phyloP scores from a whole-genome alignment of 345 rosid species.

The Populus deltoides region DNA sequence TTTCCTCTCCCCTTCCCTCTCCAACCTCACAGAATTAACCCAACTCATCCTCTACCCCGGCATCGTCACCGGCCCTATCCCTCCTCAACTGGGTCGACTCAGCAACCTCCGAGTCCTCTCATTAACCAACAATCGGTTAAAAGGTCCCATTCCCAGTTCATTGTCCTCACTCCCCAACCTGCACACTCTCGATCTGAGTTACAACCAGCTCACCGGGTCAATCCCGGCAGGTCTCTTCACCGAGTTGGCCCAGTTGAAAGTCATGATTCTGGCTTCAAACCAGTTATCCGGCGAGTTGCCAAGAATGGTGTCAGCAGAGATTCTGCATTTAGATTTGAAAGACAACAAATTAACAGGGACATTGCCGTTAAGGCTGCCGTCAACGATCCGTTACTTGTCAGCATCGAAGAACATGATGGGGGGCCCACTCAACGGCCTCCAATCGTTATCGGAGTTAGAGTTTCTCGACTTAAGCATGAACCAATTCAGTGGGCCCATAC shows the following conservation, averaged over 20 bases:
- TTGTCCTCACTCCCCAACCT: conserved; percentile 43
- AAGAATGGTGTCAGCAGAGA: conserved; percentile 26
- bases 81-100: conserved; percentile 53
- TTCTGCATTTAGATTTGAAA: conserved; percentile 72
- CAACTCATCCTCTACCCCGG: conserved; percentile 79
- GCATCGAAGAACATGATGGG: conserved; percentile 48
- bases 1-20: conserved; percentile 56
- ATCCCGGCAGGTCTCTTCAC: conserved; percentile 47
- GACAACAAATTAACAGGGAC: conserved; percentile 49
- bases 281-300: conserved; percentile 45
- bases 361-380: conserved; percentile 53
- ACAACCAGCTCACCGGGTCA: conserved; percentile 64
- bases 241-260: conserved; percentile 19
- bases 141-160: conserved; percentile 65
- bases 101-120: conserved; percentile 62
- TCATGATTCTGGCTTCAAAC: conserved; percentile 56
- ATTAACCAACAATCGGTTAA: conserved; percentile 68
- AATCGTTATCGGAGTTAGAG: conserved; percentile 43
- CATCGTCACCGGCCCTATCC: conserved; percentile 77
- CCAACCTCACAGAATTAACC: conserved; percentile 56
- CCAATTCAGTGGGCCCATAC: conserved; percentile 67
- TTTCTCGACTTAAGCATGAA: conserved; percentile 84
- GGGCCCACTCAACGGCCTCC: conserved; percentile 62
- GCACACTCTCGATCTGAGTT: conserved; percentile 80
- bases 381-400: conserved; percentile 69